Conservation (phyloP, 495 filamentous ascomycete species). For the Lepidopterella palustris region DNA sequence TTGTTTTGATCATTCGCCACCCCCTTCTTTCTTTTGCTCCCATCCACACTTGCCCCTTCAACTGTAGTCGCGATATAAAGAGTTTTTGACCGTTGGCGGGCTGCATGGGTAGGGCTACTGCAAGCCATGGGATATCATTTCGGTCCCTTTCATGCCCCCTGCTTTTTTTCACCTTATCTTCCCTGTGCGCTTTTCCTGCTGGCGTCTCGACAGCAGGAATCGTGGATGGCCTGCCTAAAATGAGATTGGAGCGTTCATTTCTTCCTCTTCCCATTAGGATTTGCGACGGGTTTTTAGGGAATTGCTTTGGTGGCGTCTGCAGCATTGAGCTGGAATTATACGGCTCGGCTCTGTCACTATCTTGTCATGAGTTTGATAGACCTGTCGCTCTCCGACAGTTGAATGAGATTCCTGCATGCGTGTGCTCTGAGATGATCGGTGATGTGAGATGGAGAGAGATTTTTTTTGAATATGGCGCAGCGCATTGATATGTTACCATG, state of each 20-base stretch:
- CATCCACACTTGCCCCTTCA: neutral
- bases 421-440: neutral
- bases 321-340: neutral
- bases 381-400: neutral
- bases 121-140: neutral
- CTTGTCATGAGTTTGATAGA: slow-evolving; percentile 2
- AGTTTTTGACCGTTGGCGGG: neutral
- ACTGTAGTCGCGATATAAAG: neutral
- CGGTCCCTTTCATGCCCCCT: neutral
- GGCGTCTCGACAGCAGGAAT: neutral
- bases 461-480: neutral
- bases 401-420: neutral
- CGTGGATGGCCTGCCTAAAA: neutral
- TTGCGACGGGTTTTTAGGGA: slow-evolving; percentile 2
- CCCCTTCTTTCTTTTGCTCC: slow-evolving; percentile 1
- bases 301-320: neutral
- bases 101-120: neutral
- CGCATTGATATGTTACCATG: no score
- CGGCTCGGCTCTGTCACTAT: neutral
- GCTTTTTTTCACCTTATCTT: neutral
- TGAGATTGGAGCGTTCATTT: slow-evolving; percentile 6
- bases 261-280: slow-evolving; percentile 4
- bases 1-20: neutral
- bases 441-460: neutral
- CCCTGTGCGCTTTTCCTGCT: neutral